Base-by-base conservation (phyloP, 805 yeast genomes). In the Pichia membranifaciens region DNA sequence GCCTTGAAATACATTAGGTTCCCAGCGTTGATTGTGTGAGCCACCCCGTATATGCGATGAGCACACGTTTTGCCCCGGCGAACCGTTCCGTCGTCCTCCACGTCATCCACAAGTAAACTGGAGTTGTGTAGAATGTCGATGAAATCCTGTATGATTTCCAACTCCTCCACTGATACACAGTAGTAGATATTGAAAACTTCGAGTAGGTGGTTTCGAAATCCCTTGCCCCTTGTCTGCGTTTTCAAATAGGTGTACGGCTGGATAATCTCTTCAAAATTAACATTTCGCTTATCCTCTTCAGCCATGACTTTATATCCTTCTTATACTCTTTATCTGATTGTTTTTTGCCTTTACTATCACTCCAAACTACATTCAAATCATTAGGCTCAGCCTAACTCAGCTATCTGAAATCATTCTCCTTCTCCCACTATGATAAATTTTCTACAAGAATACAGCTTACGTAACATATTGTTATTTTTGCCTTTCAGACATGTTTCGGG, bases 1-100 rank as follows among this genome's bases (percentile, higher is more conserved):
- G 95, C 86, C 35, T 73, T 67, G 58, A 90, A 87, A 63, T 88
- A 84, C 79, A 85, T 84, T 61, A 84, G 79, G 62, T 86, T 87
- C 3, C 95, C 86, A 45, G 89, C 74, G 59, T 90, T 90, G 47
- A 91, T 79, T 3, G 96, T 85, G 57, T 79, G 77, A 0, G 96
- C 88, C 0, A 74, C 63, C 0, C 98, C 98, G 61, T 68, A 90
- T 16, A 83, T 72, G 43, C 76, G 64, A 62, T 90, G 96, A 0
- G 96, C 86, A 4, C 87, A 81, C 1, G 89, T 88, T 32, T 70
- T 64, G 1, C 96, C 96, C 36, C 98, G 64, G 54, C 98, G 71
- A 39, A 79, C 67, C 18, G 65, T 66, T 0, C 95, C 84, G 36
- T 66, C 70, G 61, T 90, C 98, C 60, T 90, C 98, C 23, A 90